Evolutionary conservation across 2,329 filamentous ascomycete species (phyloP).

Genomic region (Zarea fungicola): DNA sequence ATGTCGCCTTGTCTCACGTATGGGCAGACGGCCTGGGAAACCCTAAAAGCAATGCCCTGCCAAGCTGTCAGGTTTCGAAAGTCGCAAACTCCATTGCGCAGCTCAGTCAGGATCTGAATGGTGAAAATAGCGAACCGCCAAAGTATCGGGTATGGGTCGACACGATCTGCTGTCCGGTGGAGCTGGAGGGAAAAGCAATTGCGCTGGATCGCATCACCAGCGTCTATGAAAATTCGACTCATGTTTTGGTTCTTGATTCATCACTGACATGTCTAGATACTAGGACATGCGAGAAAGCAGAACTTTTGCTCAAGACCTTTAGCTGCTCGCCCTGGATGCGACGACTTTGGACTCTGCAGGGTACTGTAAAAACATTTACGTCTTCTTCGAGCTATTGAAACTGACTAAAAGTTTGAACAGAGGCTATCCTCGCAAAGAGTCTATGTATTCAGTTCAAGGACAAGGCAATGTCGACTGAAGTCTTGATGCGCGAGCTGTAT

Average conservation of each 20-base stretch:
- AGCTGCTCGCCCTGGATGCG: conserved; percentile 32
- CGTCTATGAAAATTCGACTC: conserved; percentile 27
- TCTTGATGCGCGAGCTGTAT: conserved; percentile 15
- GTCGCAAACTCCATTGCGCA: conserved; percentile 21
- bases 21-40: conserved; percentile 34
- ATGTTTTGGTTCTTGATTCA: conserved; percentile 30
- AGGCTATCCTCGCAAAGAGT: conserved; percentile 27
- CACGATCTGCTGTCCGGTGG: conserved; percentile 29
- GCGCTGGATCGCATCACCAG: conserved; percentile 29
- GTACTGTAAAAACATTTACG: conserved; percentile 8
- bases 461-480: conserved; percentile 17
- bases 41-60: conserved; percentile 24
- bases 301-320: conserved; percentile 27
- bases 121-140: background rate
- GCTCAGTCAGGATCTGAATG: conserved; percentile 12
- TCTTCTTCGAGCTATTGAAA: background rate
- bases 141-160: conserved; percentile 29
- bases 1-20: conserved; percentile 32
- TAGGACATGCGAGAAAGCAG: conserved; percentile 16
- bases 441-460: conserved; percentile 30
- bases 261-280: conserved; percentile 21
- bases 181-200: conserved; percentile 19
- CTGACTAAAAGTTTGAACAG: conserved; percentile 13
- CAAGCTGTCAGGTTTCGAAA: conserved; percentile 25
- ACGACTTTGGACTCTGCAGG: conserved; percentile 35